Evolutionary conservation across 306 rosid species (phyloP).

Genomic region (Medicago truncatula): DNA sequence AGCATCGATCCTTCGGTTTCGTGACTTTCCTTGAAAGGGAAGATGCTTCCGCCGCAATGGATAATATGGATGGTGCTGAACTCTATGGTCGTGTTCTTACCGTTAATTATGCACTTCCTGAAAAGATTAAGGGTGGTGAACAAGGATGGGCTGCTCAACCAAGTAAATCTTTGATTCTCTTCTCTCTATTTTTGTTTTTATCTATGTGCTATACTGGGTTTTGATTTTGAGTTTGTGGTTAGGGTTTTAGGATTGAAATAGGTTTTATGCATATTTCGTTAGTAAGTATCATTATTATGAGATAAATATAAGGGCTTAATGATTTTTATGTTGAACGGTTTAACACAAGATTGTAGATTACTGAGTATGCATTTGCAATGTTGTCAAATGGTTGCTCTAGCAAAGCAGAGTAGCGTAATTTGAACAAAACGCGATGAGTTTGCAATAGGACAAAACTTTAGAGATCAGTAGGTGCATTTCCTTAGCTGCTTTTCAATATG

Average conservation of each 20-base stretch:
- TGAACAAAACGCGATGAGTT: not conserved
- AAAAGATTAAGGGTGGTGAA: slow-evolving; percentile 92
- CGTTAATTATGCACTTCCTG: slow-evolving; percentile 93
- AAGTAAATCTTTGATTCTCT: slow-evolving; percentile 25
- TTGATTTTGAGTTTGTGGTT: not conserved
- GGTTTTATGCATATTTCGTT: no score
- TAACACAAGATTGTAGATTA: not conserved
- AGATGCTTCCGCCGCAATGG: slow-evolving; percentile 95
- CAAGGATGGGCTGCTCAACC: slow-evolving; percentile 99
- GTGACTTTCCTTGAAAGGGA: slow-evolving; percentile 91
- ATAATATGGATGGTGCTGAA: slow-evolving; percentile 96
- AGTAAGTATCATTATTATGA: no score
- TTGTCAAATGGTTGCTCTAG: not conserved
- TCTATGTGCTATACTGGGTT: no score
- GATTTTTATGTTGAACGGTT: not conserved
- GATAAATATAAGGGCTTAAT: not conserved
- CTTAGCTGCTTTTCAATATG: no score
- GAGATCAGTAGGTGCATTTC: no score
- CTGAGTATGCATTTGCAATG: not conserved
- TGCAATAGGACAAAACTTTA: not conserved
- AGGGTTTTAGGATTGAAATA: not conserved
- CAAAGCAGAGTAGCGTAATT: not conserved
- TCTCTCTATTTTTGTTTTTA: not conserved
- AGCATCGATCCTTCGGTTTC: slow-evolving; percentile 97
- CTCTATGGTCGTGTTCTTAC: slow-evolving; percentile 97